Evolutionary conservation across 2,329 filamentous ascomycete genomes (phyloP), one percentile per base, ranked within the genome.

Genomic region (Emergomyces orientalis): DNA sequence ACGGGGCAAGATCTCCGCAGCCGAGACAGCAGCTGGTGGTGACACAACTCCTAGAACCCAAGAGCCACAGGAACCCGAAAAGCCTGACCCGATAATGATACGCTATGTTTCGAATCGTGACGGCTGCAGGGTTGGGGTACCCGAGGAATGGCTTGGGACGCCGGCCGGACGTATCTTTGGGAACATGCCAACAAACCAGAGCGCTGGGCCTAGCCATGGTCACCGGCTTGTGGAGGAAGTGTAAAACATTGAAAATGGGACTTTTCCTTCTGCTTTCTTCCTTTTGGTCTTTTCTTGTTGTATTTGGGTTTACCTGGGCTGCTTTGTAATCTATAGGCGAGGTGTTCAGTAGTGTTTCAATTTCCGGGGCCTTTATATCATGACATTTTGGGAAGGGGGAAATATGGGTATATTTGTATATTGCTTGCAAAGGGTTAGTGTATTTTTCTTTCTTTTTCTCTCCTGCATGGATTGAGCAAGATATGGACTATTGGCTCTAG

Each of bases 71-170:
- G 74, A 77, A 51, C 43, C 66, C 2, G 72, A 75, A 47, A 78
- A 74, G 65, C 69, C 77, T 9, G 75, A 80, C 49, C 75, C 77
- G 14, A 74, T 76, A 1, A 77, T 78, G 71, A 74, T 77, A 39
- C 71, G 79, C 66, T 81, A 78, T 77, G 66, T 79, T 45, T 78
- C 75, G 65, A 73, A 72, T 59, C 69, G 69, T 22, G 69, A 77
- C 17, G 78, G 78, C 6, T 76, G 75, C 65, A 73, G 66, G 63
- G 64, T 81, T 45, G 74, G 72, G 34, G 76, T 81, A 37, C 80
- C 79, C 11, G 73, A 77, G 52, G 79, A 81, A 70, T 81, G 79
- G 78, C 63, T 80, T 54, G 79, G 76, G 1, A 76, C 74, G 59
- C 74, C 75, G 34, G 74, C 75, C 9, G 77, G 76, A 8, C 72